phyloP scores from a whole-genome alignment of 2,329 filamentous ascomycete species.

The Alternaria brassicae region DNA sequence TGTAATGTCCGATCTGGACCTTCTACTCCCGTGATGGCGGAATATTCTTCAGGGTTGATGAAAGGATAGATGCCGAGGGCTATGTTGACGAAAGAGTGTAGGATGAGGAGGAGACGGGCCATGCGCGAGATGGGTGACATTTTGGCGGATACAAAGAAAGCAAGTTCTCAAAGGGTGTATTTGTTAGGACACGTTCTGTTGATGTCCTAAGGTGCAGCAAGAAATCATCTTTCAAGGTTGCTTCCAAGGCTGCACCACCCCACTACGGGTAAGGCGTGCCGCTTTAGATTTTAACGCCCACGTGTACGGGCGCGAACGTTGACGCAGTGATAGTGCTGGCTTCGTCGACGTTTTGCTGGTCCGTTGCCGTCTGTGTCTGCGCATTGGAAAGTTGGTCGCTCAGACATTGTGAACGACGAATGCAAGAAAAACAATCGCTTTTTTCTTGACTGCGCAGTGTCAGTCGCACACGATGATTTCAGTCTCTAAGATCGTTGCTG shows the following conservation, averaged over 20 bases:
- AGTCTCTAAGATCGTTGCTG: not conserved
- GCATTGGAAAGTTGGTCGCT: conserved; percentile 12
- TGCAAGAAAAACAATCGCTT: not conserved
- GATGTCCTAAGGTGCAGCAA: not conserved
- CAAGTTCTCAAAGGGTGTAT: not conserved
- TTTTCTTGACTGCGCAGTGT: not conserved
- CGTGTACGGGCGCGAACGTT: conserved; percentile 9
- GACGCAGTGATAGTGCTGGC: conserved; percentile 41
- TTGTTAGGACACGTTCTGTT: not conserved
- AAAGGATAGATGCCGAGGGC: conserved; percentile 18
- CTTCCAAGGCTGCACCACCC: not conserved
- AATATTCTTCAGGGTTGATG: conserved; percentile 4
- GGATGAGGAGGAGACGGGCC: conserved; percentile 15
- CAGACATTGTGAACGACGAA: conserved; percentile 7
- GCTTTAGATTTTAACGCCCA: conserved; percentile 1
- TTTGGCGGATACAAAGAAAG: not conserved
- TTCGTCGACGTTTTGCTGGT: conserved; percentile 30
- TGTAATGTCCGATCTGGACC: conserved; percentile 1
- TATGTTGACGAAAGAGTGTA: conserved; percentile 21
- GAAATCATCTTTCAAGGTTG: not conserved
- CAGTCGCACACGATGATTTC: not conserved
- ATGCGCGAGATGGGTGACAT: conserved; percentile 15
- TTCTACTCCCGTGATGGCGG: not conserved
- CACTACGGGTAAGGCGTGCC: not conserved
- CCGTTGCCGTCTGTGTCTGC: conserved; percentile 27